Evolutionary conservation across 257 asterid species (phyloP).

Genomic region (Fraxinus pennsylvanica): DNA sequence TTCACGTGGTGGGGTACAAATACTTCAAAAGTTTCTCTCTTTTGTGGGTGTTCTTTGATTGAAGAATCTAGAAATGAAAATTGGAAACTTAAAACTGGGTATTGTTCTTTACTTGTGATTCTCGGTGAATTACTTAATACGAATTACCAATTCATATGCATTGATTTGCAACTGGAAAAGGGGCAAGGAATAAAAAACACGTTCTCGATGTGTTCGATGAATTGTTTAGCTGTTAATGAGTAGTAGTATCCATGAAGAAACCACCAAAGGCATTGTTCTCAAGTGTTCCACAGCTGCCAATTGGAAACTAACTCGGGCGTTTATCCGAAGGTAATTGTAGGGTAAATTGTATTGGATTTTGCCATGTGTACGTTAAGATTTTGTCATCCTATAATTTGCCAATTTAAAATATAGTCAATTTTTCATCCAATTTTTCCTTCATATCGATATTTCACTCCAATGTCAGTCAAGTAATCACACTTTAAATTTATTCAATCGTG

Average conservation of each 20-base stretch:
- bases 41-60: conserved; percentile 14
- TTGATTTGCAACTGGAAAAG: conserved; percentile 7
- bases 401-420: no score
- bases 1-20: conserved; percentile 31
- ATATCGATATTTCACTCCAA: no score
- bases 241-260: neutral
- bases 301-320: no score
- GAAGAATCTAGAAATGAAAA: conserved; percentile 24
- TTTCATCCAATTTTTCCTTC: no score
- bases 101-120: conserved; percentile 21
- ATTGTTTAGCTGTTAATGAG: conserved; percentile 21
- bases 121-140: neutral
- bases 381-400: no score
- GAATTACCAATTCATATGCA: neutral
- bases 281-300: neutral
- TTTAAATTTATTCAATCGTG: no score
- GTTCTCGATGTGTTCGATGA: conserved; percentile 27
- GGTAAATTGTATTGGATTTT: no score
- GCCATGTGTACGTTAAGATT: no score
- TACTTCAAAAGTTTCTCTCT: conserved; percentile 14
- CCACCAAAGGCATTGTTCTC: neutral
- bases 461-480: no score
- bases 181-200: conserved; percentile 13
- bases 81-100: conserved; percentile 9
- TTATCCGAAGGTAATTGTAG: no score